A percentile compares a stretch with the other conserved stretches of the same genome.
Evolutionary conservation across 2,329 filamentous ascomycete genomes (phyloP).

Genomic region (Hypoxylon sp.): DNA sequence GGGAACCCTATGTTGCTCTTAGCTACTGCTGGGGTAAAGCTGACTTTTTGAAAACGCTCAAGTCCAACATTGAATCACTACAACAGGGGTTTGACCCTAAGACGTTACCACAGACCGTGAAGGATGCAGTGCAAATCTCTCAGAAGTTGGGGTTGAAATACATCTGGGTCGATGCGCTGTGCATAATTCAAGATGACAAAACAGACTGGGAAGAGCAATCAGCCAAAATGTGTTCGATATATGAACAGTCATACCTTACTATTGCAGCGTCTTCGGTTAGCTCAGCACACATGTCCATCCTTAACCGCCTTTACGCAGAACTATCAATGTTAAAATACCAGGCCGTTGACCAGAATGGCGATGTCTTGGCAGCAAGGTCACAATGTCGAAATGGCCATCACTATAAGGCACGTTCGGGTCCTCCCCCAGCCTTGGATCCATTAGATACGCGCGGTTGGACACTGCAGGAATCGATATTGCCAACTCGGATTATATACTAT

Average conservation of each 20-base stretch:
- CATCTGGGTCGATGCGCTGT: constrained; percentile 9
- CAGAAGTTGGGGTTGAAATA: constrained; percentile 3
- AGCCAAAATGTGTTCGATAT: constrained; percentile 14
- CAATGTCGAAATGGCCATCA: background rate
- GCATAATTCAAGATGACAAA: constrained; percentile 11
- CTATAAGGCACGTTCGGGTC: background rate
- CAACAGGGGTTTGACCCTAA: background rate
- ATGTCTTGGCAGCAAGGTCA: background rate
- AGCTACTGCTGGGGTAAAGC: background rate
- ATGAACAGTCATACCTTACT: constrained; percentile 7
- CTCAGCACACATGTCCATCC: background rate
- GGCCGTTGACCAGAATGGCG: background rate
- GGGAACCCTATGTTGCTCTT: background rate
- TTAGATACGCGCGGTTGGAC: background rate
- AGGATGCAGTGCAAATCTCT: constrained; percentile 4
- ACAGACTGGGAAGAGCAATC: constrained; percentile 12
- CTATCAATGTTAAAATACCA: too few relatives aligned
- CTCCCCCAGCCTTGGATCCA: background rate
- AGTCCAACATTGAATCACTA: background rate
- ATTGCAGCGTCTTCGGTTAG: constrained; percentile 1
- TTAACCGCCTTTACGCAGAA: background rate
- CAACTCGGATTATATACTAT: background rate
- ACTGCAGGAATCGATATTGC: background rate
- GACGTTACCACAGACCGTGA: background rate
- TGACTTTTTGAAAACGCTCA: background rate